Percentiles rank a stretch among this genome's conserved stretches.
Conservation (phyloP, 164 flowering plant species). For the Platanus orientalis region DNA sequence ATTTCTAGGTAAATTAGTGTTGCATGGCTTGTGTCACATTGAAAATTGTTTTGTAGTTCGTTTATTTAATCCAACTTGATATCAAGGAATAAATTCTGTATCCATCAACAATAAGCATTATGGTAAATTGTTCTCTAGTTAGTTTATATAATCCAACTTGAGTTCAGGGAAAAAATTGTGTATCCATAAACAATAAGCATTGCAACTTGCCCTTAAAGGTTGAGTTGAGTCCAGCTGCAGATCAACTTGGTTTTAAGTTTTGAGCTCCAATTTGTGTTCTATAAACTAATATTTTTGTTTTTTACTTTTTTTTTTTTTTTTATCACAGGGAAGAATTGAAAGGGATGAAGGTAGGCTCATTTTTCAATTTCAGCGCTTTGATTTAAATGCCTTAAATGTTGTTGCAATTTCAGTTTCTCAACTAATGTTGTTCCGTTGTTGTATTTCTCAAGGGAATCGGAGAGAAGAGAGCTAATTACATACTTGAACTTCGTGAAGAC, state of each 20-base stretch:
- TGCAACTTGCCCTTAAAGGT: too few species aligned
- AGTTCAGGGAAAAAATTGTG: too few species aligned
- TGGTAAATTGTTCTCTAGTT: too few species aligned
- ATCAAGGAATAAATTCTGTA: too few species aligned
- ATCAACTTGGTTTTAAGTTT: background rate
- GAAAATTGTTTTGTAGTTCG: too few species aligned
- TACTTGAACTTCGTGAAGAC: constrained; percentile 57
- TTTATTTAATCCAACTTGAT: too few species aligned
- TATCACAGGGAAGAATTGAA: constrained; percentile 63
- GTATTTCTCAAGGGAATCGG: constrained; percentile 56
- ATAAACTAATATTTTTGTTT: background rate
- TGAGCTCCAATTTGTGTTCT: background rate
- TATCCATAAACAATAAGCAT: too few species aligned
- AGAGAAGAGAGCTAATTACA: constrained; percentile 69
- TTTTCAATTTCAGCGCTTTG: background rate
- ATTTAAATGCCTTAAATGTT: too few species aligned
- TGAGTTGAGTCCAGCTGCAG: background rate
- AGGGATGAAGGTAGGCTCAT: constrained; percentile 40
- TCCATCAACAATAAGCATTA: too few species aligned
- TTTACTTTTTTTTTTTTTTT: background rate
- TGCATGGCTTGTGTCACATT: too few species aligned
- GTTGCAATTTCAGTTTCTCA: background rate
- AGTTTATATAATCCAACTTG: too few species aligned
- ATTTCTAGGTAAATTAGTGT: too few species aligned
- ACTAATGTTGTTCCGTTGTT: background rate